Base-by-base conservation (phyloP, 768 basidiomycete genomes). In the Kwoniella sp. region DNA sequence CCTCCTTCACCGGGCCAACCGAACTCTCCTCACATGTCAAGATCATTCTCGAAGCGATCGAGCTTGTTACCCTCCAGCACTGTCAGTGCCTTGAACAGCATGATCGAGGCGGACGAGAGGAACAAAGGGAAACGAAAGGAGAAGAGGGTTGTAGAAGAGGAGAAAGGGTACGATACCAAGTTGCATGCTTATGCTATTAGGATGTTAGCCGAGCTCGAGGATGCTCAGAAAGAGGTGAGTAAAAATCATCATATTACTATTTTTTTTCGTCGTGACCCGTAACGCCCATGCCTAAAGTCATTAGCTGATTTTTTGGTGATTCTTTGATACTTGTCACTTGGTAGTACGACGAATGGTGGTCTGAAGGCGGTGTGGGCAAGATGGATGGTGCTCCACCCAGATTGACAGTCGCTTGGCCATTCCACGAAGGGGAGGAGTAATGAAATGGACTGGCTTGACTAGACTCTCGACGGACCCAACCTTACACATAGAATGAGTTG, bases 331-430 rank as follows among this genome's bases (percentile, higher is more conserved):
- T n/a, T n/a, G n/a, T n/a, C n/a, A n/a, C n/a, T 25, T 29, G 13
- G 21, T 55, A 78, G 74, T 80, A 80, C 63, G 77, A 78, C 37
- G 77, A 78, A 55, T 80, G 79, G 79, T 80, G 77, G 77, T 68
- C 74, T 47, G 74, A 76, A 30, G 76, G 69, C 44, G 79, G 79
- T 17, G 68, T 78, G 52, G 79, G 79, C 5, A 68, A 63, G 44
- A 65, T 71, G 57, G 79, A 78, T 56, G 74, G 73, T 33, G 75
- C 72, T 1, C 79, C 79, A 15, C 79, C 79, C 36, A 67, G 79
- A 53, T 69, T 80, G 58, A 77, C 71, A 1, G 77, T 80, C 1
- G 77, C 79, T n/a, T 80, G 79, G 79, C 77, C 79, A 10, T 80
- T 80, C 70, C 73, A 76, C 54, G 79, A 80, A 9, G 75, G 74